Percentiles rank a stretch among this genome's conserved stretches.
These are phyloP conservation scores for Dipsacomyces acuminosporus DNA, from an alignment of 371 early-diverging fungal species.

Conservation along the genomic window DNA sequence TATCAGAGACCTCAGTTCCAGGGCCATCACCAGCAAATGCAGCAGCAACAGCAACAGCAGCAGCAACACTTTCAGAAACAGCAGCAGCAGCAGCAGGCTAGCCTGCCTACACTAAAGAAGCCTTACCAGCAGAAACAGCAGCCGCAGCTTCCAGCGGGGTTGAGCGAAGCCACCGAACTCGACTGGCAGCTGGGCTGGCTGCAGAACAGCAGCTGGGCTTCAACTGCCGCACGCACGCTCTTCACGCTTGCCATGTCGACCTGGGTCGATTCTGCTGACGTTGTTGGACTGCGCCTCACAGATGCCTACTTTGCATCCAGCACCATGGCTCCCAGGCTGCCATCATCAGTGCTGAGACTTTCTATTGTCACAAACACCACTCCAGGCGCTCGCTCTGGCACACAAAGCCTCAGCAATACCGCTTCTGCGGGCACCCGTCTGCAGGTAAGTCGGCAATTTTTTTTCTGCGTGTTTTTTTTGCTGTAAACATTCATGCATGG, in stretches of 20 bases:
- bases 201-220: constrained; percentile 15
- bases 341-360: constrained; percentile 34
- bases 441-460: constrained; percentile 15
- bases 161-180: constrained; percentile 27
- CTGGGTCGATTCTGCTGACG: constrained; percentile 26
- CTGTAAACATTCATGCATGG: too few relatives aligned
- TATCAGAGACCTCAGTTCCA: neutral
- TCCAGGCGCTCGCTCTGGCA: constrained; percentile 1
- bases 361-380: constrained; percentile 12
- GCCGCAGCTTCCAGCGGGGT: constrained; percentile 15
- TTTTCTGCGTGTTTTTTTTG: too few relatives aligned
- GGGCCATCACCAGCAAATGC: constrained; percentile 5
- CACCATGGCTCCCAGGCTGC: constrained; percentile 38
- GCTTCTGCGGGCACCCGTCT: neutral
- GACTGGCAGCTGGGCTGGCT: constrained; percentile 39
- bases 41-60: constrained; percentile 3
- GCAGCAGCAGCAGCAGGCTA: constrained; percentile 3
- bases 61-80: constrained; percentile 11
- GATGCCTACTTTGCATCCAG: constrained; percentile 39
- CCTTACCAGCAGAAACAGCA: constrained; percentile 7
- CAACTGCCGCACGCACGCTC: constrained; percentile 23
- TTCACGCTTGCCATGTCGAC: constrained; percentile 34
- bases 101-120: neutral
- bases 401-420: constrained; percentile 1
- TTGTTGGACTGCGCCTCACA: constrained; percentile 21